These are phyloP conservation scores for Jackrogersella multiformis DNA, from an alignment of 495 filamentous ascomycete species.

Conservation along the genomic window DNA sequence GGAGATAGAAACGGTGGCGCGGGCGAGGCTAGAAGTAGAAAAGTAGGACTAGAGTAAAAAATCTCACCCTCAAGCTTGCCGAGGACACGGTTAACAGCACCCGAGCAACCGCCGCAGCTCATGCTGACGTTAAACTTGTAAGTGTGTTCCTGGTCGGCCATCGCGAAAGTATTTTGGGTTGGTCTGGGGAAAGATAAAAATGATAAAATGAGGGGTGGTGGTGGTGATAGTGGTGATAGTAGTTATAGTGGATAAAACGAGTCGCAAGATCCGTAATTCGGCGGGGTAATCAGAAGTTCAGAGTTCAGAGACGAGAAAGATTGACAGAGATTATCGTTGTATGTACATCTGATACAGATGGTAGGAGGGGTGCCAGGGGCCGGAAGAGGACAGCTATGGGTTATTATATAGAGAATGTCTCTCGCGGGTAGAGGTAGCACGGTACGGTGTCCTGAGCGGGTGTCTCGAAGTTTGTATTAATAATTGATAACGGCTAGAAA, in stretches of 20 bases:
- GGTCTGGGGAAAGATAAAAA: neutral
- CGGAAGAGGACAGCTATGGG: constrained; percentile 22
- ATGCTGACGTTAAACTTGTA: constrained; percentile 75
- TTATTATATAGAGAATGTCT: constrained; percentile 24
- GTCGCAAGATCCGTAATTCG: neutral
- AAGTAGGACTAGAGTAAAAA: constrained; percentile 8
- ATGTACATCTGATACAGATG: neutral
- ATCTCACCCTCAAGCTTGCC: constrained; percentile 87
- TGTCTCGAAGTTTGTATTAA: constrained; percentile 34
- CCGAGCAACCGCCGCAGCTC: constrained; percentile 72
- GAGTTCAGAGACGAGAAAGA: neutral
- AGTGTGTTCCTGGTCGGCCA: constrained; percentile 59
- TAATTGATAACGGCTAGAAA: too few species aligned
- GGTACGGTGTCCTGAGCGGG: too few species aligned
- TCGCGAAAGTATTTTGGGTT: constrained; percentile 42
- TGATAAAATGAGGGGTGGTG: constrained; percentile 20
- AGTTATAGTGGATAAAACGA: constrained; percentile 1
- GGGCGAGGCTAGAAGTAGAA: neutral
- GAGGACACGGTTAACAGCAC: constrained; percentile 85
- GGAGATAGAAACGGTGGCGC: neutral
- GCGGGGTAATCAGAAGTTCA: constrained; percentile 17
- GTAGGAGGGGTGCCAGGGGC: neutral
- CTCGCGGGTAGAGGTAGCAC: constrained; percentile 30
- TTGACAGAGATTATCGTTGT: neutral
- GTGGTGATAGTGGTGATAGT: neutral